Evolutionary conservation across 2,329 filamentous ascomycete species (phyloP).

Genomic region (Aspergillus awamori): DNA sequence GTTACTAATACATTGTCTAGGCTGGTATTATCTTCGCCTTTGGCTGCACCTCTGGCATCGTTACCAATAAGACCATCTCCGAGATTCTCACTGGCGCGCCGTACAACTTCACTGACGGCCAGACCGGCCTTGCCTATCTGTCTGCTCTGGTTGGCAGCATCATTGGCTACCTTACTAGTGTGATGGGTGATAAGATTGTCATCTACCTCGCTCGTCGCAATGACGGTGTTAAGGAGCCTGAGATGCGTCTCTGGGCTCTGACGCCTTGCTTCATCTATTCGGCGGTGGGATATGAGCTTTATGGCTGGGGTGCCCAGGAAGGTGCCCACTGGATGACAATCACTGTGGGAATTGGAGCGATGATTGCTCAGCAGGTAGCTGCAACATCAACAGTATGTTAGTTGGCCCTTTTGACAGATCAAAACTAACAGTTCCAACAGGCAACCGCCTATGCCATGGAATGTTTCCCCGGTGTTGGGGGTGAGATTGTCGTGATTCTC

Average conservation of each 20-base stretch:
- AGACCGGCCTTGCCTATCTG: background rate
- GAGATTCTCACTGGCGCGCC: background rate
- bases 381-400: background rate
- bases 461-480: background rate
- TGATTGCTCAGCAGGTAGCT: constrained; percentile 2
- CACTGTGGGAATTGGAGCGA: background rate
- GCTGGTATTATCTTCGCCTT: constrained; percentile 5
- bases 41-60: constrained; percentile 5
- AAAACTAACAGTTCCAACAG: background rate
- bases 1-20: background rate
- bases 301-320: constrained; percentile 1
- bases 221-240: constrained; percentile 3
- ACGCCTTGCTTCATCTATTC: constrained; percentile 4
- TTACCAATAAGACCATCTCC: constrained; percentile 7
- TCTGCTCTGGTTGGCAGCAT: background rate
- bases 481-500: background rate
- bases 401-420: background rate
- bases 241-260: constrained; percentile 4
- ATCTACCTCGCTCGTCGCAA: constrained; percentile 1
- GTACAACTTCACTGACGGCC: background rate
- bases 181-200: background rate
- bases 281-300: background rate
- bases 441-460: background rate
- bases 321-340: constrained; percentile 4
- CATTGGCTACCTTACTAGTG: background rate